These are phyloP conservation scores for Sclerotinia minor DNA, from an alignment of 2,329 filamentous ascomycete species.

Conservation along the genomic window DNA sequence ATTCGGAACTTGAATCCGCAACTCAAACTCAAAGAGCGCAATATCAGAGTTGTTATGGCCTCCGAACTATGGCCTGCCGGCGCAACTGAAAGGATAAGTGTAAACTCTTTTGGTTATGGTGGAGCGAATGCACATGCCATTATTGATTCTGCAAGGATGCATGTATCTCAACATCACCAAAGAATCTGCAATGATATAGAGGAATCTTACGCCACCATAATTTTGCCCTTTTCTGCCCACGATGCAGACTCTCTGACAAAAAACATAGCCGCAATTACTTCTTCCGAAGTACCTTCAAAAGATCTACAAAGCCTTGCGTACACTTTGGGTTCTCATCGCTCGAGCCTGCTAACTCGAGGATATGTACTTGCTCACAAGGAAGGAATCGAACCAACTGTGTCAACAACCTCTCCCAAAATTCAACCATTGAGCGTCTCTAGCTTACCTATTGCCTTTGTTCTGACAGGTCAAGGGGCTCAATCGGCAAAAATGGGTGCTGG, in stretches of 20 bases:
- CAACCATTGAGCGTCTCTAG: no score
- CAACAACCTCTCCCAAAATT: neutral
- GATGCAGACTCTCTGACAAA: neutral
- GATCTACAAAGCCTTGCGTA: constrained; percentile 9
- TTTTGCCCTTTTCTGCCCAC: no score
- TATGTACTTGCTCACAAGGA: neutral
- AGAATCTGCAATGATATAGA: neutral
- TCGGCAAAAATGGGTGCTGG: constrained; percentile 37
- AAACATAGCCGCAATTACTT: neutral
- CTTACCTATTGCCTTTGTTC: constrained; percentile 27
- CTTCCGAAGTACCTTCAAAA: neutral
- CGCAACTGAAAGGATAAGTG: constrained; percentile 37
- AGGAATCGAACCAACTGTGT: constrained; percentile 10
- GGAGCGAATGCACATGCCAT: constrained; percentile 43
- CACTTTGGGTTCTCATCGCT: neutral
- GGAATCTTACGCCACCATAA: no score
- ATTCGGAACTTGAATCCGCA: constrained; percentile 19
- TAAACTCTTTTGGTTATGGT: constrained; percentile 43
- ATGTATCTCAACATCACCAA: neutral
- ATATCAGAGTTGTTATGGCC: constrained; percentile 1
- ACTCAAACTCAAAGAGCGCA: constrained; percentile 34
- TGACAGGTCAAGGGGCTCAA: constrained; percentile 40
- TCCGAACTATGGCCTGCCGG: constrained; percentile 16
- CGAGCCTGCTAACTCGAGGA: neutral
- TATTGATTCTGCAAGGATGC: constrained; percentile 22